Percentiles rank a stretch among this genome's conserved stretches.
Conservation (phyloP, 192 early-diverging fungal genomes). For the Paraglomus brasilianum region DNA sequence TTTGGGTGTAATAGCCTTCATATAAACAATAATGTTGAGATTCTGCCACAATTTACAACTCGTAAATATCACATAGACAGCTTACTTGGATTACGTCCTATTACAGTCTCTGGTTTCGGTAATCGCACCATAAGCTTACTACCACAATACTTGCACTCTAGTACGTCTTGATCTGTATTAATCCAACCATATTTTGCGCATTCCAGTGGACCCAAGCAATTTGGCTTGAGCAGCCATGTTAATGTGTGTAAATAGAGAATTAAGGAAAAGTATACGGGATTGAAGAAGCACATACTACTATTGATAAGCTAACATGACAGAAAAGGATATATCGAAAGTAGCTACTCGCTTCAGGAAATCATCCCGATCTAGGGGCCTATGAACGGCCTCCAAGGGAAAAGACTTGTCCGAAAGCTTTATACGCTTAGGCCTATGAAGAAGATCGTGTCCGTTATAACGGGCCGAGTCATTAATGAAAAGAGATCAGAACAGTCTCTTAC, state of each 20-base stretch:
- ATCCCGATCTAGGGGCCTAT: constrained; percentile 13
- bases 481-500: no score
- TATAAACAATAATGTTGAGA: no score
- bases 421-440: no score
- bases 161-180: constrained; percentile 8
- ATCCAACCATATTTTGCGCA: constrained; percentile 22
- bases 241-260: constrained; percentile 1
- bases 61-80: no score
- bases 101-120: neutral
- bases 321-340: constrained; percentile 30
- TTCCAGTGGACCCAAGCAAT: constrained; percentile 20
- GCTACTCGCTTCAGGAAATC: constrained; percentile 20
- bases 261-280: neutral
- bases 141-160: constrained; percentile 22
- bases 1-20: neutral
- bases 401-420: no score
- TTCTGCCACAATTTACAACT: no score
- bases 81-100: no score
- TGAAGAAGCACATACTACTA: neutral
- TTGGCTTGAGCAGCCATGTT: constrained; percentile 22
- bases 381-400: neutral
- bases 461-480: no score
- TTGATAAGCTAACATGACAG: neutral
- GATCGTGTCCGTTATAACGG: no score
- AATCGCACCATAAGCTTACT: constrained; percentile 12